A percentile compares a stretch with the other conserved stretches of the same genome.
Evolutionary conservation across 176 grass and related monocot species (phyloP).

Genomic region (Cymbopogon citratus): DNA sequence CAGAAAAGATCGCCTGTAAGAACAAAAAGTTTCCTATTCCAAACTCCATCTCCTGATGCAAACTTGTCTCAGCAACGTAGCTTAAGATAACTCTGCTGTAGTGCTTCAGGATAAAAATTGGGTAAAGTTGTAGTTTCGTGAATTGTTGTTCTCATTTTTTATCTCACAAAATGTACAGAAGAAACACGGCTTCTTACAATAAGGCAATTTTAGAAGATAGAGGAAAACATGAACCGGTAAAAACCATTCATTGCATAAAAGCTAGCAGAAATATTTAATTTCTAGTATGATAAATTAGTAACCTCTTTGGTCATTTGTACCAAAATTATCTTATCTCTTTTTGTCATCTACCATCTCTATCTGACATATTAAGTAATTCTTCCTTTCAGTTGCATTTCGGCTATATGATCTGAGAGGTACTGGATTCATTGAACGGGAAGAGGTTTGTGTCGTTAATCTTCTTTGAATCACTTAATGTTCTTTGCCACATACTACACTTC

Average conservation of each 20-base stretch:
- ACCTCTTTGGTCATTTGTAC: neutral
- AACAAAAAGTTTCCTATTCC: neutral
- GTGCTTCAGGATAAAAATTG: neutral
- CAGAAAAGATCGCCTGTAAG: constrained; percentile 75
- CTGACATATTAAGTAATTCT: constrained; percentile 11
- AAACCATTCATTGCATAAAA: neutral
- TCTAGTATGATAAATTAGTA: neutral
- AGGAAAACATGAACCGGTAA: neutral
- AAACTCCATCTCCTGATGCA: neutral
- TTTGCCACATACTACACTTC: neutral
- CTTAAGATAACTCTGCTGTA: neutral
- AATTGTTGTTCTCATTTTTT: neutral
- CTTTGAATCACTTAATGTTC: neutral
- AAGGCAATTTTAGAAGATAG: neutral
- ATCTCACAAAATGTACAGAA: neutral
- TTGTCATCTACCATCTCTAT: neutral
- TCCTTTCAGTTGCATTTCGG: constrained; percentile 73
- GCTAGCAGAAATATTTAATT: neutral
- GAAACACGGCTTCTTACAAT: neutral
- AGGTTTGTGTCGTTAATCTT: constrained; percentile 34
- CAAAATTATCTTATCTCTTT: neutral
- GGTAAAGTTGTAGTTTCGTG: neutral
- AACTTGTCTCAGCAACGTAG: neutral
- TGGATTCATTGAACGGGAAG: constrained; percentile 70
- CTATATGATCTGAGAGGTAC: constrained; percentile 79